These are phyloP conservation scores for Fusarium humuli DNA, from an alignment of 2,329 filamentous ascomycete genomes.

Conservation along the genomic window DNA sequence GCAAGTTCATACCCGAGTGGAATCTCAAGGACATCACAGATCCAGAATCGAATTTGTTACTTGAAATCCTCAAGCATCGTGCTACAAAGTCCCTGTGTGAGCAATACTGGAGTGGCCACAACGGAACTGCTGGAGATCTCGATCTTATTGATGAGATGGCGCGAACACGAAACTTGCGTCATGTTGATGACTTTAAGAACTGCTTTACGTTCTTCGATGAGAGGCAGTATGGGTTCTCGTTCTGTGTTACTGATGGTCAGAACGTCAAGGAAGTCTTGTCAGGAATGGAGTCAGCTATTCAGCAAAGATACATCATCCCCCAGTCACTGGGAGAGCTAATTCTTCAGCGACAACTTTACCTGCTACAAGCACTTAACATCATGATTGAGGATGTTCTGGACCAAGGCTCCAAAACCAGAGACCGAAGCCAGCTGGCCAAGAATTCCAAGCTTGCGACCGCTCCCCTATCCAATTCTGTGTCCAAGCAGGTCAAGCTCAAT, in stretches of 20 bases:
- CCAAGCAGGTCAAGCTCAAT: constrained; percentile 44
- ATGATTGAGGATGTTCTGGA: constrained; percentile 58
- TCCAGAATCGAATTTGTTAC: constrained; percentile 49
- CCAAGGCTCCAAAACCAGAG: constrained; percentile 49
- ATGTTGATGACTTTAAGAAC: constrained; percentile 40
- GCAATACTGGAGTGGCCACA: constrained; percentile 51
- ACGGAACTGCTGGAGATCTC: constrained; percentile 52
- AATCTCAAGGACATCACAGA: constrained; percentile 57
- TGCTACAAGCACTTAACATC: constrained; percentile 56
- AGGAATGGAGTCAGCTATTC: constrained; percentile 39
- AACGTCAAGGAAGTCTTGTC: background rate
- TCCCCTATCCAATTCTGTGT: constrained; percentile 51
- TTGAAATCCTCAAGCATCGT: constrained; percentile 55
- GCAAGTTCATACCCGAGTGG: constrained; percentile 57
- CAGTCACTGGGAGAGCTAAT: constrained; percentile 52
- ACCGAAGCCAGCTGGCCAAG: constrained; percentile 40
- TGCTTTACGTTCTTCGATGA: constrained; percentile 54
- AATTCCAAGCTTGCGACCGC: constrained; percentile 47
- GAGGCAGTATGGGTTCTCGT: constrained; percentile 53
- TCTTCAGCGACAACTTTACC: constrained; percentile 52
- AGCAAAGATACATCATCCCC: constrained; percentile 45
- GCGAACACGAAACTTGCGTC: constrained; percentile 49
- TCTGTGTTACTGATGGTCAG: constrained; percentile 22
- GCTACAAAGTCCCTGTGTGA: constrained; percentile 50
- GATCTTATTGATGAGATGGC: constrained; percentile 52